Evolutionary conservation across 2,329 filamentous ascomycete species (phyloP).

Genomic region (Monilinia aucupariae): DNA sequence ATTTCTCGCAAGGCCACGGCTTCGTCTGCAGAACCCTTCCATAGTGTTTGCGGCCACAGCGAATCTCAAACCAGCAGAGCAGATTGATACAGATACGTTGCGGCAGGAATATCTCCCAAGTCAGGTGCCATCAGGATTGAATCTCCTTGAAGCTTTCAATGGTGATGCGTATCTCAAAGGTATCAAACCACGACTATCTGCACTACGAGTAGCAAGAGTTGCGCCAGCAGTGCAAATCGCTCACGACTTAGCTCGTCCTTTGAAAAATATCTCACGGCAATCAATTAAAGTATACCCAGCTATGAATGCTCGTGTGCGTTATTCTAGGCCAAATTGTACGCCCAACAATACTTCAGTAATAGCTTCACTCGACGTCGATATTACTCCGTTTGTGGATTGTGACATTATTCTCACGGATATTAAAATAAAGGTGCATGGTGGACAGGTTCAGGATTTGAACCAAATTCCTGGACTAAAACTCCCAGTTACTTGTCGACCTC

Average conservation of each 20-base stretch:
- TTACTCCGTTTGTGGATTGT: conserved; percentile 64
- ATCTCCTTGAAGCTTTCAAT: conserved; percentile 70
- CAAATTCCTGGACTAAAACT: conserved; percentile 44
- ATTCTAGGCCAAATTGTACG: conserved; percentile 58
- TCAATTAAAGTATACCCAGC: conserved; percentile 62
- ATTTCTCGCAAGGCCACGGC: conserved; percentile 53
- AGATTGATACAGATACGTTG: conserved; percentile 39
- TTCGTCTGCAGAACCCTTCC: conserved; percentile 60
- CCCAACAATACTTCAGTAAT: conserved; percentile 54
- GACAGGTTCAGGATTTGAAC: conserved; percentile 54
- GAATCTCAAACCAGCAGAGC: conserved; percentile 50
- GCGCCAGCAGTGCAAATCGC: conserved; percentile 57
- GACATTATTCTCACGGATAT: conserved; percentile 58
- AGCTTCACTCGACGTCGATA: conserved; percentile 68
- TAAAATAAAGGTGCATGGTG: conserved; percentile 51
- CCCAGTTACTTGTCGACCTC: conserved; percentile 58
- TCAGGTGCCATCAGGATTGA: conserved; percentile 63
- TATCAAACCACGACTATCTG: conserved; percentile 63
- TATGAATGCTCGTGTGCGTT: conserved; percentile 67
- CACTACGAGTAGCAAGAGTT: conserved; percentile 68
- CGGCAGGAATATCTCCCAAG: conserved; percentile 63
- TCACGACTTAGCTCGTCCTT: conserved; percentile 56
- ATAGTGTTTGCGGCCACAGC: conserved; percentile 60
- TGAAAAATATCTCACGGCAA: conserved; percentile 58
- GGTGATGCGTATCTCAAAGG: conserved; percentile 55